phyloP scores from a whole-genome alignment of 345 rosid species.

The Syzygium aromaticum region DNA sequence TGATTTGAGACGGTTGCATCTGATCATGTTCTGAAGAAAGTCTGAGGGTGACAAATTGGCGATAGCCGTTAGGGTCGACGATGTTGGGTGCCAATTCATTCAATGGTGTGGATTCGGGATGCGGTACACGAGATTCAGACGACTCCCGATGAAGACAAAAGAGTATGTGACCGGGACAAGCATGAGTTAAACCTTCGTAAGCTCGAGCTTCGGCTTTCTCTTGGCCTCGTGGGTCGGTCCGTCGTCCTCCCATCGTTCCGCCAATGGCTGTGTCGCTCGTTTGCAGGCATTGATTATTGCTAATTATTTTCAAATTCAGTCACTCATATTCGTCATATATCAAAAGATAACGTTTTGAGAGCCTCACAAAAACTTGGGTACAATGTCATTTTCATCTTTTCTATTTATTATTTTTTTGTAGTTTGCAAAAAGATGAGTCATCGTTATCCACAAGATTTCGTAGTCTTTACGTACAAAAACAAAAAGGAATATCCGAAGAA shows the following conservation, averaged over 20 bases:
- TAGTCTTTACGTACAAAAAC: not conserved
- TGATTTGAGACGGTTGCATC: not conserved
- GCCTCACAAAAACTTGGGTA: not conserved
- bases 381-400: not conserved
- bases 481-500: not conserved
- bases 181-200: not conserved
- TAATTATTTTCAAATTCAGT: not conserved
- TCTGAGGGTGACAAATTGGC: not conserved
- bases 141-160: not conserved
- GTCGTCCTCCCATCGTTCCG: not conserved
- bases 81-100: not conserved
- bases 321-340: not conserved
- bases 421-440: not conserved
- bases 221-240: accelerated
- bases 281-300: not conserved
- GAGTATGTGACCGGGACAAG: not conserved
- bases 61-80: not conserved
- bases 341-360: not conserved
- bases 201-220: not conserved
- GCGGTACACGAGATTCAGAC: not conserved
- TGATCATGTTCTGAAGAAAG: too few species aligned
- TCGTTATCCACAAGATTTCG: not conserved
- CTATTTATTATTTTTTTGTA: not conserved
- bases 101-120: not conserved
- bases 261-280: not conserved